Evolutionary conservation across 1,139 yeast genomes (phyloP).

Genomic region (Meyerozyma sp.): DNA sequence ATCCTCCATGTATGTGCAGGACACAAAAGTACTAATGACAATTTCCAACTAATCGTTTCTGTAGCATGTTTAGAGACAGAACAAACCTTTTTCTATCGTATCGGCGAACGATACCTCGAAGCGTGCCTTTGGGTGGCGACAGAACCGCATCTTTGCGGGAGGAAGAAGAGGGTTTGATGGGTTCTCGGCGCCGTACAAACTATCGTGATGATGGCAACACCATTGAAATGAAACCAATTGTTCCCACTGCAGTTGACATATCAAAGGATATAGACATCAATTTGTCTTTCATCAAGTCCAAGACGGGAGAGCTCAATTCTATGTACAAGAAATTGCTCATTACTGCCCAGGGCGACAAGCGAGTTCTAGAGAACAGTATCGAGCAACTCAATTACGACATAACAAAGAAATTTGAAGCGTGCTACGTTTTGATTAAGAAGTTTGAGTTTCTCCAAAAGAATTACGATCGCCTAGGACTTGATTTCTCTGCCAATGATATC

Average conservation of each 20-base stretch:
- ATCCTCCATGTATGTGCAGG: neutral
- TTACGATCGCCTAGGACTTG: slow-evolving; percentile 26
- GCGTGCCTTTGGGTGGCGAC: slow-evolving; percentile 9
- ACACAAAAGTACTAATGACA: neutral
- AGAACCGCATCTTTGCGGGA: slow-evolving; percentile 41
- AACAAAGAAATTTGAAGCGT: slow-evolving; percentile 67
- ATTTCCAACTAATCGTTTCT: neutral
- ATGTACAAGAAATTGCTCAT: slow-evolving; percentile 77
- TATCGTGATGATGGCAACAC: slow-evolving; percentile 16
- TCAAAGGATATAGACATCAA: slow-evolving; percentile 66
- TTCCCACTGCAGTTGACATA: slow-evolving; percentile 75
- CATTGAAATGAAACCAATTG: slow-evolving; percentile 51
- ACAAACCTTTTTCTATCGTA: slow-evolving; percentile 68
- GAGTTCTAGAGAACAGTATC: slow-evolving; percentile 61
- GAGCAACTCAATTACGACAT: slow-evolving; percentile 72
- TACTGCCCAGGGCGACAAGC: slow-evolving; percentile 80
- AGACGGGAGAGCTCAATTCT: slow-evolving; percentile 54
- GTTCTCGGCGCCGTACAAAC: slow-evolving; percentile 15
- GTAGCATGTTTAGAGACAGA: slow-evolving; percentile 63
- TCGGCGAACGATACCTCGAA: slow-evolving; percentile 64
- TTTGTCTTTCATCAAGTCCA: slow-evolving; percentile 41
- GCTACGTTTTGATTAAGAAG: slow-evolving; percentile 70
- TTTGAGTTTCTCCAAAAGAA: slow-evolving; percentile 48
- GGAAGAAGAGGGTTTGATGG: slow-evolving; percentile 54
- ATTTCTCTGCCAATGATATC: slow-evolving; percentile 45